phyloP scores from a whole-genome alignment of 148 eudicot species.

The Persicaria maculosa region DNA sequence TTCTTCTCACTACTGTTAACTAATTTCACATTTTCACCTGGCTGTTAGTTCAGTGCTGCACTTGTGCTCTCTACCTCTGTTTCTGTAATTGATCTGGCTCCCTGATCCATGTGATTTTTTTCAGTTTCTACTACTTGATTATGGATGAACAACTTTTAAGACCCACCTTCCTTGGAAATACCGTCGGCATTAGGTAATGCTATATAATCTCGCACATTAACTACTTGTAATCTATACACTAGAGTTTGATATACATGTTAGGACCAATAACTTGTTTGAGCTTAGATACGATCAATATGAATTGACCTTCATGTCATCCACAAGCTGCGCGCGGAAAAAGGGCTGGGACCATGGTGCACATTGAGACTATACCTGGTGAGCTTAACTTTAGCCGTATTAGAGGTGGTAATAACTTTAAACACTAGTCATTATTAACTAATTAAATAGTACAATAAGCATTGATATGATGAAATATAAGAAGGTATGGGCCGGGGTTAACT shows the following conservation, averaged over 20 bases:
- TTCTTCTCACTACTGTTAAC: not conserved
- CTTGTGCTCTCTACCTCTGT: not conserved
- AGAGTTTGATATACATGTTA: too few species aligned
- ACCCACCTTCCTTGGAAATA: too few species aligned
- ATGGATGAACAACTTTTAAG: not conserved
- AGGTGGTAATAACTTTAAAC: too few species aligned
- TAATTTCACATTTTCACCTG: conserved; percentile 9
- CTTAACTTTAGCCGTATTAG: too few species aligned
- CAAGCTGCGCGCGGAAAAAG: too few species aligned
- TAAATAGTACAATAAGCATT: not conserved
- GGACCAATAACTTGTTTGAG: too few species aligned
- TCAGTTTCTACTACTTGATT: not conserved
- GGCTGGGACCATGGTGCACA: too few species aligned
- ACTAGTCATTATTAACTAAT: too few species aligned
- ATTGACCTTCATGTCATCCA: too few species aligned
- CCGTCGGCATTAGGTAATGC: too few species aligned
- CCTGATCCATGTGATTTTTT: not conserved
- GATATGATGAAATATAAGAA: conserved; percentile 6
- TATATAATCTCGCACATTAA: not conserved
- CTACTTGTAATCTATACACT: not conserved
- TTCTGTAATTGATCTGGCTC: not conserved
- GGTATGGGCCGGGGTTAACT: not conserved
- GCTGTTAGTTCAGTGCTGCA: not conserved
- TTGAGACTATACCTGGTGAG: too few species aligned
- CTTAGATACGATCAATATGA: too few species aligned